Evolutionary conservation across 1,139 yeast genomes (phyloP).

Genomic region (Candida mesenterica): DNA sequence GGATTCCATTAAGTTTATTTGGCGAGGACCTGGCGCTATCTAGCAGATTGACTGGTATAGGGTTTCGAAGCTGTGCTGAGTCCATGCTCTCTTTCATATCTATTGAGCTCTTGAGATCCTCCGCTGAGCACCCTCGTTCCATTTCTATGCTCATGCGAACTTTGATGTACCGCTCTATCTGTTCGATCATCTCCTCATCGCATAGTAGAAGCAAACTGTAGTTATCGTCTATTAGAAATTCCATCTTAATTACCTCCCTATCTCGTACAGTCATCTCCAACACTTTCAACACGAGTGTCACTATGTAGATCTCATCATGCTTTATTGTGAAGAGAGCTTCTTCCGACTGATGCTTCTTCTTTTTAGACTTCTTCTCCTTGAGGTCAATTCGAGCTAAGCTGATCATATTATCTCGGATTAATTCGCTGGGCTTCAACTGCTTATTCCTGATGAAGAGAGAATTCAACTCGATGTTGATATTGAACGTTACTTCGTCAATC

Average conservation of each 20-base stretch:
- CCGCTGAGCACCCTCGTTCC: too few species aligned
- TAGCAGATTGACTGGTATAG: too few species aligned
- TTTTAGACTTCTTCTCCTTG: constrained; percentile 1
- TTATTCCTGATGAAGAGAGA: constrained; percentile 31
- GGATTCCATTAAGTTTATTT: too few species aligned
- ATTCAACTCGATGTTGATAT: constrained; percentile 38
- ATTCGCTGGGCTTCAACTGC: constrained; percentile 30
- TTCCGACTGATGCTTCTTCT: constrained; percentile 3
- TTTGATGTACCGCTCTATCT: constrained; percentile 25
- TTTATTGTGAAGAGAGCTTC: constrained; percentile 3
- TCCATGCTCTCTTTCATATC: too few species aligned
- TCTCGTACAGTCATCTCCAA: constrained; percentile 16
- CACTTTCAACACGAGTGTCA: constrained; percentile 25
- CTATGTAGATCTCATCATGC: constrained; percentile 33
- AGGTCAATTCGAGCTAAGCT: constrained; percentile 29
- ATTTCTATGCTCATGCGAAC: not conserved
- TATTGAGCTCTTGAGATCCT: too few species aligned
- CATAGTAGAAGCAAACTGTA: constrained; percentile 30
- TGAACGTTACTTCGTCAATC: constrained; percentile 14
- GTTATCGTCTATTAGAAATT: constrained; percentile 33
- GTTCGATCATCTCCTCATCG: constrained; percentile 27
- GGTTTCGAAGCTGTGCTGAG: too few species aligned
- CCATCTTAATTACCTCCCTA: constrained; percentile 6
- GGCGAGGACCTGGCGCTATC: too few species aligned
- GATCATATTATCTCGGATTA: constrained; percentile 35